Evolutionary conservation across 257 asterid species (phyloP), one percentile per base, ranked within the genome.

Genomic region (Cinchona pubescens): DNA sequence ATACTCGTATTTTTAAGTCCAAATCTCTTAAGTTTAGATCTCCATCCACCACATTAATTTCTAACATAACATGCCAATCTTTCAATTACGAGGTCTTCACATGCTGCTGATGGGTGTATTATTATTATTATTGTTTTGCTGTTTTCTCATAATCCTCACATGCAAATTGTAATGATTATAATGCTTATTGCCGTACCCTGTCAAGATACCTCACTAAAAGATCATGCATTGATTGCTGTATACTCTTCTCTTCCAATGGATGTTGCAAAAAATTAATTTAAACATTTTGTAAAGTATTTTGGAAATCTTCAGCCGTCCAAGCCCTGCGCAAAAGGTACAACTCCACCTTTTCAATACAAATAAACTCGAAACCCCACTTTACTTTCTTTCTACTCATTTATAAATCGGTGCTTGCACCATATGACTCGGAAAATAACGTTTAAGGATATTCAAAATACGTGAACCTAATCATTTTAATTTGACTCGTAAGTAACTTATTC

Each of bases 51-150:
- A n/a, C 27, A 55, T 23, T 23, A 27, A 58, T 1, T 19, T 42
- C 45, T 10, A 58, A 68, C 75, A 79, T 74, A 83, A 83, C 86
- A 85, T 87, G 88, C 80, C 72, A 55, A 58, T 76, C 75, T 75
- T 75, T 81, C 7, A 32, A 66, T 75, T 71, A 34, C 88, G 74
- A 84, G 81, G 72, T 66, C 72, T 48, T 34, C 89, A 85, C 93
- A 80, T 88, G 91, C 86, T 43, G 34, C 38, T 27, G n/a, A n/a
- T n/a, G n/a, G n/a, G n/a, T 15, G 8, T 14, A 58, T 58, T 3
- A 18, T 62, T 32, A 7, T 62, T 32, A 15, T 30, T 14, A 56
- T 56, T 8, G n/a, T 56, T 15, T 16, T 5, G 25, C 19, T 16
- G 1, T 62, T 5, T 62, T 32, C 10, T 34, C 13, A 29, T 60